These are phyloP conservation scores for Phylloporus sp. DNA, from an alignment of 768 basidiomycete species.

Conservation along the genomic window DNA sequence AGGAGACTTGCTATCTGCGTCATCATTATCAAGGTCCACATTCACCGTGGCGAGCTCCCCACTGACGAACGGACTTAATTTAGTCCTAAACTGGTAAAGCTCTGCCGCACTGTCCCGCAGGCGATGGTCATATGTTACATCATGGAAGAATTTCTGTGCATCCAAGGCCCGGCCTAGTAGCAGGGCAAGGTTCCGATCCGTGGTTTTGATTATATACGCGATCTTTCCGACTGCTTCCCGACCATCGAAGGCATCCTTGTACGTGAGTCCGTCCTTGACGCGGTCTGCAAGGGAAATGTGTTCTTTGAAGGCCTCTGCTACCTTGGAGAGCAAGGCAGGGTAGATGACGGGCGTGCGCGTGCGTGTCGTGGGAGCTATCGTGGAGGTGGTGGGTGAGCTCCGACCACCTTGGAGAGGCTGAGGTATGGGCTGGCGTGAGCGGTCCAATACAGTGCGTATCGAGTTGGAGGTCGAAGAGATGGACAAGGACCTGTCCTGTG, in stretches of 20 bases:
- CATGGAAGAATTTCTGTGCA: conserved; percentile 98
- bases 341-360: conserved; percentile 73
- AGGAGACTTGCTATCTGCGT: conserved; percentile 29
- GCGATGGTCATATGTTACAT: conserved; percentile 98
- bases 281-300: conserved; percentile 74
- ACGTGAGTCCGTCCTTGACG: conserved; percentile 91
- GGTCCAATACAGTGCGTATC: conserved; percentile 43
- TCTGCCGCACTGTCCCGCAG: conserved; percentile 83
- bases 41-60: conserved; percentile 50
- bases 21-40: conserved; percentile 34
- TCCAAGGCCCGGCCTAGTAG: conserved; percentile 94
- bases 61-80: conserved; percentile 80
- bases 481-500: conserved; percentile 72
- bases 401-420: conserved; percentile 37
- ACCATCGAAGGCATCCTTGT: conserved; percentile 95
- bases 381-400: conserved; percentile 32
- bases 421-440: conserved; percentile 33
- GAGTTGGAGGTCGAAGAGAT: conserved; percentile 60
- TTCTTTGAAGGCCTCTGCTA: conserved; percentile 88
- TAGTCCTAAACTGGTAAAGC: conserved; percentile 88
- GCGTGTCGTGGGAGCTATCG: conserved; percentile 36
- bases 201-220: conserved; percentile 96
- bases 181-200: conserved; percentile 92
- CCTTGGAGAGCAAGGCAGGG: conserved; percentile 92
- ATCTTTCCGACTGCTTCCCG: conserved; percentile 97